Evolutionary conservation across 202 grass and related monocot genomes (phyloP), one percentile per base, ranked within the genome.

Genomic region (Dendrocalamus latiflorus): DNA sequence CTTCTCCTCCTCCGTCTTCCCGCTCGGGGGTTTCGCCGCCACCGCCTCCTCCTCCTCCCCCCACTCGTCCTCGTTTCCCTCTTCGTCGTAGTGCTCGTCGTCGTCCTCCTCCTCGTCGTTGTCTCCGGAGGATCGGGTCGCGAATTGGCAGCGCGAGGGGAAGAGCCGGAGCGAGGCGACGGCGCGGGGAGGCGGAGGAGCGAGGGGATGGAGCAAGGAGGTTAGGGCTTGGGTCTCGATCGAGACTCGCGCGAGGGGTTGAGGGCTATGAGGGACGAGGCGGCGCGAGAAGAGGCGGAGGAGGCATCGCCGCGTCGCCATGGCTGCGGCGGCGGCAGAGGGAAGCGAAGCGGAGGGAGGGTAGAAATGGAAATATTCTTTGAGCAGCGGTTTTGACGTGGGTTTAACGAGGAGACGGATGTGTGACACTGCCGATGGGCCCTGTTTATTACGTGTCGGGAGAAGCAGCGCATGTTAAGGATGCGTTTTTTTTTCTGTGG

Each of bases 1-100:
- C 89, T 86, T 95, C 87, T 98, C 96, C 75, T 95, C 93, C 74
- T 90, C 87, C 59, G 96, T 90, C 87, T 98, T 98, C 74, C 93
- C 96, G 56, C 91, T 87, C 5, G 89, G 85, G 11, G 91, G 79
- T 63, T 86, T 95, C 20, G 93, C 77, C 68, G 83, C 89, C 51
- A 69, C 21, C 36, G 68, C 76, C 4, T 48, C 45, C 63, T 89
- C 88, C 42, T 93, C 88, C 42, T 93, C 83, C 24, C 75, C 91
- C 76, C 75, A 90, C 24, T 89, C 85, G 10, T 48, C 77, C 45
- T 88, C 91, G 61, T 79, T 83, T 10, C 64, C 85, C 7, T 78
- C 87, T 2, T 49, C 84, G 50, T 88, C 95, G 61, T 90, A 88
- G 60, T 93, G 89, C 12, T 83, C 91, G 21, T 86, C 87, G 14